phyloP scores from a whole-genome alignment of 2,329 filamentous ascomycete genomes.

The Furcasterigmium sp. region DNA sequence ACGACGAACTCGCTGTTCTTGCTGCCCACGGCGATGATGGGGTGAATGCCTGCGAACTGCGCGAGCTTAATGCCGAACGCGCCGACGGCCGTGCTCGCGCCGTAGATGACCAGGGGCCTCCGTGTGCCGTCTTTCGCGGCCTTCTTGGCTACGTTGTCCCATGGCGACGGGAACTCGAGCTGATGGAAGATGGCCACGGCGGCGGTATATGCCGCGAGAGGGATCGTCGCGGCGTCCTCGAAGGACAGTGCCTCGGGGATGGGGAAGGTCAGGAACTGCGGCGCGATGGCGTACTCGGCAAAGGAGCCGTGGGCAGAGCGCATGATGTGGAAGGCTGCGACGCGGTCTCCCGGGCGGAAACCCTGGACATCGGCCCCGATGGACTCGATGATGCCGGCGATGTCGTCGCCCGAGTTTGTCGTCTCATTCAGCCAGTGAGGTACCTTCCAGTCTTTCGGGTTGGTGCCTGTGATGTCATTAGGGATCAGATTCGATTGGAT shows the following conservation, averaged over 20 bases:
- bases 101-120: constrained; percentile 37
- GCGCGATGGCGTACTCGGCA: constrained; percentile 56
- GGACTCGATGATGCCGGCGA: constrained; percentile 15
- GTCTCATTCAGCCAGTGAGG: constrained; percentile 10
- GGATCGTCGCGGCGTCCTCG: constrained; percentile 53
- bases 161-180: constrained; percentile 43
- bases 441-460: constrained; percentile 22
- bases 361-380: constrained; percentile 13
- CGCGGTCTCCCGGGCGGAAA: constrained; percentile 32
- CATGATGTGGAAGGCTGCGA: constrained; percentile 48
- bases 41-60: constrained; percentile 43
- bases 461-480: constrained; percentile 14
- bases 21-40: constrained; percentile 53
- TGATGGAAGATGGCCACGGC: constrained; percentile 42
- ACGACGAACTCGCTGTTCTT: constrained; percentile 16
- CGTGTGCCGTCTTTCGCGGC: background rate
- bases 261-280: constrained; percentile 51
- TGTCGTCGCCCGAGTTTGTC: constrained; percentile 18
- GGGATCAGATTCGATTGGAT: background rate
- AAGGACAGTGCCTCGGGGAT: constrained; percentile 42
- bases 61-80: constrained; percentile 52
- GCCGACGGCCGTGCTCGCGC: constrained; percentile 46
- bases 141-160: constrained; percentile 25
- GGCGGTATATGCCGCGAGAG: constrained; percentile 50
- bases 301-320: constrained; percentile 43